Evolutionary conservation across 2,329 filamentous ascomycete species (phyloP), one percentile per base, ranked within the genome.

Genomic region (Fusarium cyanostomum): DNA sequence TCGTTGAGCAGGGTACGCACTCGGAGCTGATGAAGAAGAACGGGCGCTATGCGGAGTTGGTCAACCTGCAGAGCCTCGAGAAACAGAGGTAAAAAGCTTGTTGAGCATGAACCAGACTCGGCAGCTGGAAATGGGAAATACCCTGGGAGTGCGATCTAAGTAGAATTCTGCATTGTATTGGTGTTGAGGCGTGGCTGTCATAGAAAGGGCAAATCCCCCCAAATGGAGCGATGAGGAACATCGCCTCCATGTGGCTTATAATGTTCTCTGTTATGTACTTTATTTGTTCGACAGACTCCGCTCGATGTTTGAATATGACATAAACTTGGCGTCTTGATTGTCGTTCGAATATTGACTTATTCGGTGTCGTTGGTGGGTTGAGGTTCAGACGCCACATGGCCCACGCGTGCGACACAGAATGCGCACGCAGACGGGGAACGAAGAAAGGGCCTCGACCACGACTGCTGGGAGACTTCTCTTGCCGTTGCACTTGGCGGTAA

Each of bases 1-100:
- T 98, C 38, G 91, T 96, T 1, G 94, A 98, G 80, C 85, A 86
- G 67, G 94, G 94, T 6, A 92, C 88, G 8, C 94, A 98, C 73
- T 71, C 79, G 1, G 90, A 92, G 72, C 74, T 94, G 69, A 88
- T 91, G 84, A 83, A 81, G 66, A 84, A 82, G 73, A 87, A 87
- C 63, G 90, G 91, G 4, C 83, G 90, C 43, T 95, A 95, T 72
- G 88, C 86, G 9, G 91, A 94, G 79, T 76, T 95, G 64, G 92
- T 94, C 43, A 92, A 91, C 66, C 78, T 94, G 68, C 92, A 95
- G 81, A 92, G 88, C 74, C 77, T 95, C 71, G 90, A 86, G 69
- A 91, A 87, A 79, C 74, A 81, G 57, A 66, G 68, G 42, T 77
- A 59, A 70, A 42, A 15, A 10, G 13, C 3, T 16, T 5, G 16